These are phyloP conservation scores for Echeveria elegans DNA, from an alignment of 164 flowering plant genomes.

Conservation along the genomic window DNA sequence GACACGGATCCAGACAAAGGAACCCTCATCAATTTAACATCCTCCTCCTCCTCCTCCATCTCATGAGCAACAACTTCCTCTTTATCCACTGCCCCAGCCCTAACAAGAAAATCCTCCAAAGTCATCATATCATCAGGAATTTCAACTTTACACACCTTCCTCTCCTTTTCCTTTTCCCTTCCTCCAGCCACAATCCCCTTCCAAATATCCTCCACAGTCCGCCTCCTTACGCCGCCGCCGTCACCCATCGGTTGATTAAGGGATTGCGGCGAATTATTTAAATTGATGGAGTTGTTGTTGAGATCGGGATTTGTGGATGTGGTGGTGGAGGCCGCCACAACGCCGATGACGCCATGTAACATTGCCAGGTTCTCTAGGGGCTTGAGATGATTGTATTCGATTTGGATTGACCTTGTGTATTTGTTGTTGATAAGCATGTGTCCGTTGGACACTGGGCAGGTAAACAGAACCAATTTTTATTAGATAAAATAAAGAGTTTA, in stretches of 20 bases:
- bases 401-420: neutral
- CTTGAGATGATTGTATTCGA: neutral
- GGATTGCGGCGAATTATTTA: conserved; percentile 5
- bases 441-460: no score
- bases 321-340: conserved; percentile 29
- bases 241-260: neutral
- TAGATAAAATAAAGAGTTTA: no score
- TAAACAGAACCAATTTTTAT: no score
- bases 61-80: conserved; percentile 31
- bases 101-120: conserved; percentile 61
- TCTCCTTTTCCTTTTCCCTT: conserved; percentile 16
- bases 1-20: conserved; percentile 7
- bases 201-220: conserved; percentile 54
- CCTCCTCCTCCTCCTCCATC: conserved; percentile 27
- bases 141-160: conserved; percentile 25
- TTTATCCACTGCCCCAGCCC: conserved; percentile 34
- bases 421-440: no score
- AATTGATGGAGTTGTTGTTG: conserved; percentile 2
- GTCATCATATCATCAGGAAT: conserved; percentile 45
- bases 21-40: conserved; percentile 23
- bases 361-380: neutral
- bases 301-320: conserved; percentile 43
- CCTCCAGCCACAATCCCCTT: conserved; percentile 45
- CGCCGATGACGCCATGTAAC: conserved; percentile 38
- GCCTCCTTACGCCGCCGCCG: neutral